phyloP scores from a whole-genome alignment of 495 filamentous ascomycete species.

The Penicillium riverlandense region DNA sequence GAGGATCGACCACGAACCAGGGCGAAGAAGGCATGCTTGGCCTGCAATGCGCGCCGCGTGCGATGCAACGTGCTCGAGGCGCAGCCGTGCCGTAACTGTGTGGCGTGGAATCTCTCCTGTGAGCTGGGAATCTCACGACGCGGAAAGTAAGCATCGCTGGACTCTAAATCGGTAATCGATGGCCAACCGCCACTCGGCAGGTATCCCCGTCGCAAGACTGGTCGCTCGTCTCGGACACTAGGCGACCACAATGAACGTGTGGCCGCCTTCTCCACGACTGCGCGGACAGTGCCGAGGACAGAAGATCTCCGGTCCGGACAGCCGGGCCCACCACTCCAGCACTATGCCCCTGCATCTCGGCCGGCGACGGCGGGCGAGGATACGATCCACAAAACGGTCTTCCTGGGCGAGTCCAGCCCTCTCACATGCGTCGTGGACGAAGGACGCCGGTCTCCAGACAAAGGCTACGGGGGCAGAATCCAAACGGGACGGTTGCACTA shows the following conservation, averaged over 20 bases:
- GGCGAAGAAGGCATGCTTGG: constrained; percentile 37
- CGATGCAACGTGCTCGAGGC: constrained; percentile 39
- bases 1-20: constrained; percentile 10
- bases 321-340: background rate
- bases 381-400: constrained; percentile 25
- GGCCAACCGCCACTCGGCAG: constrained; percentile 8
- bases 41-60: constrained; percentile 39
- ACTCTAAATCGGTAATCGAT: background rate
- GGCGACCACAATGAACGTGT: no score
- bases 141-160: constrained; percentile 28
- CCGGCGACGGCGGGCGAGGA: constrained; percentile 1
- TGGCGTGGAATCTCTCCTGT: constrained; percentile 28
- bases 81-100: constrained; percentile 39
- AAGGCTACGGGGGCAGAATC: constrained; percentile 15
- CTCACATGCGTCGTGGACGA: constrained; percentile 35
- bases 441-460: constrained; percentile 20
- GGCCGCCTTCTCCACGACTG: background rate
- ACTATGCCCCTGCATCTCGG: constrained; percentile 8
- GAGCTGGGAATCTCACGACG: constrained; percentile 36
- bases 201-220: constrained; percentile 22
- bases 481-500: constrained; percentile 29
- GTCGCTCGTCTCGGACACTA: constrained; percentile 1
- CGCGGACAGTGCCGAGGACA: background rate
- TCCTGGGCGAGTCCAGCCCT: constrained; percentile 36
- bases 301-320: background rate